Evolutionary conservation across 2,329 filamentous ascomycete species (phyloP).

Genomic region (Falciphora oryzae): DNA sequence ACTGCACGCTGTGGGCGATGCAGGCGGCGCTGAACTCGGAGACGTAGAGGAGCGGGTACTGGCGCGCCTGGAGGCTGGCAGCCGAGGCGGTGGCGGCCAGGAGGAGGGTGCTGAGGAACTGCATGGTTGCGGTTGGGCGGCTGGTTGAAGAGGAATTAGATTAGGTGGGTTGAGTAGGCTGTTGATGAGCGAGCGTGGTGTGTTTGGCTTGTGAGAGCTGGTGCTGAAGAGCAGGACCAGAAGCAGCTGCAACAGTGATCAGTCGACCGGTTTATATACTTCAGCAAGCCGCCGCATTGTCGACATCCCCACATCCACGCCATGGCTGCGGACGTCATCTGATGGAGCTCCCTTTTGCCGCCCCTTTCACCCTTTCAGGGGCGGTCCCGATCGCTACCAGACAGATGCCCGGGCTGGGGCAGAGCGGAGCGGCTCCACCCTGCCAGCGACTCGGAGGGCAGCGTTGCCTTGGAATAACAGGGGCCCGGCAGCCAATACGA

Average conservation of each 20-base stretch:
- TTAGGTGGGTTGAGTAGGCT: neutral
- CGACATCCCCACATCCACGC: neutral
- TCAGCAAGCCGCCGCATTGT: neutral
- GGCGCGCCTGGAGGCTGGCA: neutral
- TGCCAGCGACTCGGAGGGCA: neutral
- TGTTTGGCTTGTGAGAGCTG: neutral
- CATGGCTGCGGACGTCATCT: too few relatives aligned
- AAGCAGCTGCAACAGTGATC: too few relatives aligned
- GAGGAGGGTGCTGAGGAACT: neutral
- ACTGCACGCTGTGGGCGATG: neutral
- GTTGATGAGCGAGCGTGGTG: neutral
- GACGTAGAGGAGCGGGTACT: slow-evolving; percentile 1
- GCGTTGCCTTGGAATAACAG: neutral
- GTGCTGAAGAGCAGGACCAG: neutral
- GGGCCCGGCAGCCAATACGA: neutral
- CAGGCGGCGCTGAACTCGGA: neutral
- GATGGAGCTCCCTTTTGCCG: neutral
- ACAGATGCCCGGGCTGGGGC: neutral
- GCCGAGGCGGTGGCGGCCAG: slow-evolving; percentile 3
- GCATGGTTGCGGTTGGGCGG: neutral
- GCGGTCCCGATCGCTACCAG: neutral
- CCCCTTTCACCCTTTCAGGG: neutral
- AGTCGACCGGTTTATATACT: neutral
- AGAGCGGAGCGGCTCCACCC: neutral
- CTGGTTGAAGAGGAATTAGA: neutral